Evolutionary conservation across 2,329 filamentous ascomycete species (phyloP), one percentile per base, ranked within the genome.

Genomic region (Mycosphaerella arachidis): DNA sequence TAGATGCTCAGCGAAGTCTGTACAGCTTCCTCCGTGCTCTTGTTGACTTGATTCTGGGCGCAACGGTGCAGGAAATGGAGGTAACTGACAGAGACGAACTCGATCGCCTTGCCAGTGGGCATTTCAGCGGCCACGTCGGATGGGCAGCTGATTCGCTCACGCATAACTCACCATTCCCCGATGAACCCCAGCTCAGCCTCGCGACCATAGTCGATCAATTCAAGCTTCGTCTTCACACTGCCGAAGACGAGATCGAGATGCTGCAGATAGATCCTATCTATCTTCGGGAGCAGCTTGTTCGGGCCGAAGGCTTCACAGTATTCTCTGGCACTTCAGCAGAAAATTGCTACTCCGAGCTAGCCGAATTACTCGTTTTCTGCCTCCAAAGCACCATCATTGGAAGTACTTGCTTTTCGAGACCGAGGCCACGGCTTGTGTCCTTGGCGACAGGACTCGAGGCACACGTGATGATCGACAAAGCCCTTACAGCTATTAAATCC

Each of bases 221-320:
- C 3, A 46, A 59, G 24, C 40, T 59, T 0, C 53, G 66, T n/a
- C 43, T 66, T 5, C 54, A 63, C 2, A 64, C 65, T 10, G 65
- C 61, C 2, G 48, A 45, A 0, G 67, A 72, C 50, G 65, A 70
- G n/a, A 50, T 70, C 1, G 66, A 61, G 59, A 57, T 68, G 1
- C 35, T 70, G 3, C 70, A 72, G 55, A 71, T 65, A 0, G 69
- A 67, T 48, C 56, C 63, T 8, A 35, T 27, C 1, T 65, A 60
- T 2, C n/a, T 62, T 2, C 53, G 54, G 2, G 27, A 57, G 10
- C 18, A 51, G 12, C 10, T 62, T 12, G 43, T 45, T 20, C 18
- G 18, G 18, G 35, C 51, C 18, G 31, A 57, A 12, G 45, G 56
- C 20, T 46, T 12, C 31, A 12, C 59, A 24, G 27, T 31, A 10